Conservation (phyloP, 2,329 filamentous ascomycete genomes). For the Alternaria conjuncta region DNA sequence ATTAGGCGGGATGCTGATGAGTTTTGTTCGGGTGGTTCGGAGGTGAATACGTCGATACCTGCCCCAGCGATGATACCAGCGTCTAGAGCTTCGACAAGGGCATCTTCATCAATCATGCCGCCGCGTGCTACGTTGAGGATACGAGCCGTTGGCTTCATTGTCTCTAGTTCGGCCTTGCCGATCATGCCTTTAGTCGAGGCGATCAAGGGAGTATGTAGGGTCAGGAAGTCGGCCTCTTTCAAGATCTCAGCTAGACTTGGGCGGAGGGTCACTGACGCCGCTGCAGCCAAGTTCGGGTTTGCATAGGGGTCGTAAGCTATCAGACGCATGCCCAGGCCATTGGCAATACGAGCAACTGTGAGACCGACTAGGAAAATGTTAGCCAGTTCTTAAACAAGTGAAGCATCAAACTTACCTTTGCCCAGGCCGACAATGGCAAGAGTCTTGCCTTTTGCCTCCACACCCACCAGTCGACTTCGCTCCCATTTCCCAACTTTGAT, state of each 20-base stretch:
- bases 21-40: conserved; percentile 69
- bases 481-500: conserved; percentile 79
- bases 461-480: conserved; percentile 73
- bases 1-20: conserved; percentile 69
- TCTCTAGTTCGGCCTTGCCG: conserved; percentile 67
- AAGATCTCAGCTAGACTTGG: conserved; percentile 66
- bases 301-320: conserved; percentile 80
- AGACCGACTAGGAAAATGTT: conserved; percentile 65
- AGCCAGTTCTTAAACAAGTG: conserved; percentile 5
- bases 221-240: conserved; percentile 74
- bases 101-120: conserved; percentile 79
- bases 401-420: conserved; percentile 61
- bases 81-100: conserved; percentile 73
- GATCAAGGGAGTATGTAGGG: conserved; percentile 80
- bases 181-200: conserved; percentile 79
- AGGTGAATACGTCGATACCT: conserved; percentile 80
- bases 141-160: conserved; percentile 76
- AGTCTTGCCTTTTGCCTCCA: conserved; percentile 79
- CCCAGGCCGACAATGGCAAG: conserved; percentile 79
- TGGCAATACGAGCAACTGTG: conserved; percentile 79
- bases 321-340: conserved; percentile 78
- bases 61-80: conserved; percentile 76
- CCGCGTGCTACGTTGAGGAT: conserved; percentile 82
- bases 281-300: conserved; percentile 71
- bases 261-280: conserved; percentile 71